Evolutionary conservation across 73 alveolate genomes (phyloP).

Genomic region (Tetrahymena elliotti): DNA sequence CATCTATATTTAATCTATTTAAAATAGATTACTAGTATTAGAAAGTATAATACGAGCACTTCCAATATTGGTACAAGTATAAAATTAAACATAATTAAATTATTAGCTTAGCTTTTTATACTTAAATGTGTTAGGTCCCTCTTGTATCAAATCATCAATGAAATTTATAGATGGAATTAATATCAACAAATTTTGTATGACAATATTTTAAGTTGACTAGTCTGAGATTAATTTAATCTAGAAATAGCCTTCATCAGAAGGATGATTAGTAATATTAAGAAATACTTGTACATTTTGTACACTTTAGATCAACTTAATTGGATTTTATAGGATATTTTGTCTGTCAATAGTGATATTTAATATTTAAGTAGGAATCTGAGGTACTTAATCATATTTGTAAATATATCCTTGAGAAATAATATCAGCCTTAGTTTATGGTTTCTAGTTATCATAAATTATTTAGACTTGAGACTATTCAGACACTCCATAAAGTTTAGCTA

Average conservation of each 20-base stretch:
- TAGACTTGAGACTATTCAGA: neutral
- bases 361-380: neutral
- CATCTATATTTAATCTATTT: neutral
- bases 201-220: neutral
- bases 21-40: neutral
- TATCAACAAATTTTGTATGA: neutral
- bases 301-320: neutral
- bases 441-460: neutral
- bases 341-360: neutral
- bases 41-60: neutral
- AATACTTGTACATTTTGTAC: neutral
- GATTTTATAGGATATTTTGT: neutral
- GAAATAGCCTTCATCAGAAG: neutral
- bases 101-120: neutral
- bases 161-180: neutral
- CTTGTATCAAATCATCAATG: neutral
- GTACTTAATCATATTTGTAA: neutral
- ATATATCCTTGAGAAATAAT: neutral
- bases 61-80: neutral
- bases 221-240: neutral
- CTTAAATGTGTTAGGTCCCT: neutral
- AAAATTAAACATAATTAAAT: too few relatives aligned
- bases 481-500: neutral
- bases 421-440: neutral
- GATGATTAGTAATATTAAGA: neutral